These are phyloP conservation scores for Oxytropis ochrocephala DNA, from an alignment of 306 rosid genomes.

Conservation along the genomic window DNA sequence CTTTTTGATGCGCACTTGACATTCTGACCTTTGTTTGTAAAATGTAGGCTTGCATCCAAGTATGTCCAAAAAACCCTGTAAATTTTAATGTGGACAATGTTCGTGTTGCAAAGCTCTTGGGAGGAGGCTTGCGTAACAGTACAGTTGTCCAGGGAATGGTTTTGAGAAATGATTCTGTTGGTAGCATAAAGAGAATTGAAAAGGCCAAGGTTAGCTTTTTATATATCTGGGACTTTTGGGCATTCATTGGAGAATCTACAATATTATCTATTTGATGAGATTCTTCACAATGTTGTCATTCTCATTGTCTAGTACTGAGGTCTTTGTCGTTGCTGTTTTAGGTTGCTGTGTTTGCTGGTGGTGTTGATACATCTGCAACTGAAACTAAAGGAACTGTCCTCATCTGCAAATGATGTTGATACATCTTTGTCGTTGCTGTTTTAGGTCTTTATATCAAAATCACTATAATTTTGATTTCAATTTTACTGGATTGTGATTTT, in stretches of 20 bases:
- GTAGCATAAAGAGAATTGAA: conserved; percentile 62
- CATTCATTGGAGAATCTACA: not conserved
- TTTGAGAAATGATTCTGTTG: conserved; percentile 83
- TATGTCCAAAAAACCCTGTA: conserved; percentile 87
- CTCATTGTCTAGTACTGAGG: not conserved
- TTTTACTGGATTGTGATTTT: not conserved
- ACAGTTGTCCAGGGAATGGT: conserved; percentile 83
- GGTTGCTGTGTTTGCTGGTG: conserved; percentile 91
- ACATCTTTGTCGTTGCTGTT: too few relatives aligned
- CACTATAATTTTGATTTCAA: not conserved
- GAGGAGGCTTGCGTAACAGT: conserved; percentile 88
- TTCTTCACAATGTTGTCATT: not conserved
- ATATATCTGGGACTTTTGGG: not conserved
- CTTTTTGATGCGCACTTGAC: not conserved
- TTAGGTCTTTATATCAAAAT: conserved; percentile 18
- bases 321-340: conserved; percentile 30
- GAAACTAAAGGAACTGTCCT: too few relatives aligned
- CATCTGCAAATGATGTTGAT: too few relatives aligned
- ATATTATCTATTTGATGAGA: not conserved
- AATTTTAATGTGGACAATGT: conserved; percentile 96
- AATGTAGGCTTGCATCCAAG: conserved; percentile 91
- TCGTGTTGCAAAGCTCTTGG: conserved; percentile 85
- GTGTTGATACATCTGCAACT: conserved; percentile 95
- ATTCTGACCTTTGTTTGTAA: conserved; percentile 15
- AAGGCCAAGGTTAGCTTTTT: conserved; percentile 77